A percentile compares a stretch with the other conserved stretches of the same genome.
Evolutionary conservation across 257 asterid genomes (phyloP).

Genomic region (Anisodus tanguticus): DNA sequence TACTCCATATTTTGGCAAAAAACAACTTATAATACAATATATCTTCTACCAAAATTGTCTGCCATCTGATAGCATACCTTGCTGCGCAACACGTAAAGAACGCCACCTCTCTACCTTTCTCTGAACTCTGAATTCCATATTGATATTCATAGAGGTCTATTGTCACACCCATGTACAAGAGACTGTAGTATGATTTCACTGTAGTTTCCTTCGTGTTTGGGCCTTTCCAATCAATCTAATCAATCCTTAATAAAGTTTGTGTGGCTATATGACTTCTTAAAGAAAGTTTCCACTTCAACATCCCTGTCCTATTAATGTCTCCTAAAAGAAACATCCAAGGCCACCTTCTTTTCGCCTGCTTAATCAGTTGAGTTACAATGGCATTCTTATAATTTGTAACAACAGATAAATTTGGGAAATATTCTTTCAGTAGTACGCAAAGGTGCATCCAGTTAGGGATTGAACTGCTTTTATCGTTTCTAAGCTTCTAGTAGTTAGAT

Average conservation of each 20-base stretch:
- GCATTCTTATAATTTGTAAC: neutral
- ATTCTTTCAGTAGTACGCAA: neutral
- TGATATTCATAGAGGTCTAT: neutral
- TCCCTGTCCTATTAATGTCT: neutral
- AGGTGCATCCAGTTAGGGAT: neutral
- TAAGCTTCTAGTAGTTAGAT: neutral
- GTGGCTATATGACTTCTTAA: neutral
- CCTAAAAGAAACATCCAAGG: constrained; percentile 19
- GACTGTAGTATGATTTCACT: neutral
- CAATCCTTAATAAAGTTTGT: neutral
- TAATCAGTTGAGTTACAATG: constrained; percentile 5
- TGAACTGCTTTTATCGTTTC: neutral
- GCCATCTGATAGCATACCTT: neutral
- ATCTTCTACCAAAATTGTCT: neutral
- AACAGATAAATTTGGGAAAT: neutral
- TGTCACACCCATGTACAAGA: constrained; percentile 4
- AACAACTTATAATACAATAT: neutral
- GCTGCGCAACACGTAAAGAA: neutral
- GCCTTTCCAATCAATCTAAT: neutral
- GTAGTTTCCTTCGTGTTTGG: neutral
- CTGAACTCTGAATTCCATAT: neutral
- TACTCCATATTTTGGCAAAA: neutral
- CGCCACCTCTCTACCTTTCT: neutral
- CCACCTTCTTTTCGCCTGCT: neutral
- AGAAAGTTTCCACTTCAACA: neutral